phyloP scores from a whole-genome alignment of 1,284 basidiomycete genomes.

The Ceratorhiza oryzae-sativae region DNA sequence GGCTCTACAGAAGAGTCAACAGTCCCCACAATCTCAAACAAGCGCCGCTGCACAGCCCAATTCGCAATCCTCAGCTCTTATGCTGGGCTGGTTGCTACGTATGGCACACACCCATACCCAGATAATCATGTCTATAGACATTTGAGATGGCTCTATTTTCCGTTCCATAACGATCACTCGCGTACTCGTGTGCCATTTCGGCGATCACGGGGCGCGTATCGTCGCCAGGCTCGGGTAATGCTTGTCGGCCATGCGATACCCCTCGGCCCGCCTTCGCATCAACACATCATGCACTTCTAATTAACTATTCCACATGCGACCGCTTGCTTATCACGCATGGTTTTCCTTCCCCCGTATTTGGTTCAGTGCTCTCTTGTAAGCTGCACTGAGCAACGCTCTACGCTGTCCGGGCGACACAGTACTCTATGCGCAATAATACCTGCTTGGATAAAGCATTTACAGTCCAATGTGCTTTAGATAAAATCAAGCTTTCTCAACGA shows the following conservation, averaged over 20 bases:
- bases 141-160: not conserved
- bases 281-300: not conserved
- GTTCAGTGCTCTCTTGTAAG: not conserved
- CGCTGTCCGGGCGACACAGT: not conserved
- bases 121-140: not conserved
- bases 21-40: not conserved
- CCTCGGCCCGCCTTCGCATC: not conserved
- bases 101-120: not conserved
- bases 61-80: not conserved
- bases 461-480: not conserved
- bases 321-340: not conserved
- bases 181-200: conserved; percentile 1
- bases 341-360: not conserved
- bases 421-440: not conserved
- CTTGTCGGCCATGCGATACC: not conserved
- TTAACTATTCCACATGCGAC: not conserved
- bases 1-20: conserved; percentile 12
- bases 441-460: not conserved
- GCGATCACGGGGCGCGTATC: conserved; percentile 22
- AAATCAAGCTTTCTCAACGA: not conserved
- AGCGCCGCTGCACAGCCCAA: conserved; percentile 9
- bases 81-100: too few species aligned
- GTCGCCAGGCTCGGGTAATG: conserved; percentile 26
- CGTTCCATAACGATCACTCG: not conserved
- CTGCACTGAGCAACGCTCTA: not conserved